These are phyloP conservation scores for Fusarium agapanthi DNA, from an alignment of 2,329 filamentous ascomycete species.

Conservation along the genomic window DNA sequence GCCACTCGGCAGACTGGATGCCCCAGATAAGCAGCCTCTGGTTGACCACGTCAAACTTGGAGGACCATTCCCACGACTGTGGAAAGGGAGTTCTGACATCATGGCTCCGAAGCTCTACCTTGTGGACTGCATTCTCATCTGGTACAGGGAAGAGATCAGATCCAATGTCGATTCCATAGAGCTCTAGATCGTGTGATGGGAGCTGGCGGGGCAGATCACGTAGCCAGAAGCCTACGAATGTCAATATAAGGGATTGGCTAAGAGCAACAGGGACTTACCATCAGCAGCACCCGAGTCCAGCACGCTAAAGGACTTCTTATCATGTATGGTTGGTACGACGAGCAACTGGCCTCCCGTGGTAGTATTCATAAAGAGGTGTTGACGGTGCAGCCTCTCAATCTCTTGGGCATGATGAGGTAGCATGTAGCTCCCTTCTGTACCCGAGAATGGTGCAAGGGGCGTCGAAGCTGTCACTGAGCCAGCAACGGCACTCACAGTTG, in stretches of 20 bases:
- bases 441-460: background rate
- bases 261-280: background rate
- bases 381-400: background rate
- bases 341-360: background rate
- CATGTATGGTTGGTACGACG: background rate
- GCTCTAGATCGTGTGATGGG: background rate
- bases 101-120: background rate
- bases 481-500: background rate
- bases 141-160: background rate
- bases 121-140: accelerated
- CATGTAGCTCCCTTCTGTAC: background rate
- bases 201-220: background rate
- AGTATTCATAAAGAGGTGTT: background rate
- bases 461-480: background rate
- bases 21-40: background rate
- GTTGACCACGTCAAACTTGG: background rate
- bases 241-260: accelerated
- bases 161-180: background rate
- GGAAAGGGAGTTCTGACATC: background rate
- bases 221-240: background rate
- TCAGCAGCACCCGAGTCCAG: background rate
- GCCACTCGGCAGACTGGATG: background rate
- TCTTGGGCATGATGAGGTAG: background rate
- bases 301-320: background rate
- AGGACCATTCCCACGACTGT: background rate